A percentile compares a stretch with the other conserved stretches of the same genome.
phyloP scores from a whole-genome alignment of 2,329 filamentous ascomycete genomes.

The Fusarium coffeatum region DNA sequence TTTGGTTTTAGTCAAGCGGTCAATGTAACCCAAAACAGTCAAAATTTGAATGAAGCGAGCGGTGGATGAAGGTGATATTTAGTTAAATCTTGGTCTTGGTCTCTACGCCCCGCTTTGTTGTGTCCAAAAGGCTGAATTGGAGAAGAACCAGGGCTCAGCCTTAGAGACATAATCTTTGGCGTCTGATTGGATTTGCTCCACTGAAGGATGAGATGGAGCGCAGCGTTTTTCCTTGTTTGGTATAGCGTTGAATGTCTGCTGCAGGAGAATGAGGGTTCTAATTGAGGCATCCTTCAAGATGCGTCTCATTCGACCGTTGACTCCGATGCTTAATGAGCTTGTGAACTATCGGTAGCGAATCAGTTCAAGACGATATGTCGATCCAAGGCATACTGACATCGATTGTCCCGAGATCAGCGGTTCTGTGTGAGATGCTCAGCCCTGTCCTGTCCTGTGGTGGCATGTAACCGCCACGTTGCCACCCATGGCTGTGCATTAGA shows the following conservation, averaged over 20 bases:
- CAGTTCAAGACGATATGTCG: not conserved
- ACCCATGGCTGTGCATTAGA: constrained; percentile 9
- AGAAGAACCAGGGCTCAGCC: constrained; percentile 12
- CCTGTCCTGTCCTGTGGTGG: constrained; percentile 27
- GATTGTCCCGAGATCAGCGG: constrained; percentile 18
- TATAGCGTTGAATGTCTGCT: constrained; percentile 9
- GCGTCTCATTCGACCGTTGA: constrained; percentile 4
- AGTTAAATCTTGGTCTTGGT: constrained; percentile 1
- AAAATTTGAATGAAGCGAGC: constrained; percentile 3
- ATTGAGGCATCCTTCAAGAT: not conserved
- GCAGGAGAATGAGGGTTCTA: not conserved
- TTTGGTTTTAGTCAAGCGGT: constrained; percentile 23
- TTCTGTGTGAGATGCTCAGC: constrained; percentile 19
- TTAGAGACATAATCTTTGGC: not conserved
- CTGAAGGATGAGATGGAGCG: constrained; percentile 19
- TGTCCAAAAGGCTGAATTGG: constrained; percentile 1
- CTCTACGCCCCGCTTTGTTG: constrained; percentile 18
- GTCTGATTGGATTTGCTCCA: constrained; percentile 19
- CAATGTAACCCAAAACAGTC: constrained; percentile 37
- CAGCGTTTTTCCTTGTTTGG: constrained; percentile 22
- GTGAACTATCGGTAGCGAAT: constrained; percentile 10
- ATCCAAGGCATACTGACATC: constrained; percentile 8
- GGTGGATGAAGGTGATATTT: constrained; percentile 7
- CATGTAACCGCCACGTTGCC: not conserved
- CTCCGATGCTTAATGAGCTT: not conserved